A percentile compares a stretch with the other conserved stretches of the same genome.
Conservation (phyloP, 192 early-diverging fungal species). For the Globomyces pollinis-pini region DNA sequence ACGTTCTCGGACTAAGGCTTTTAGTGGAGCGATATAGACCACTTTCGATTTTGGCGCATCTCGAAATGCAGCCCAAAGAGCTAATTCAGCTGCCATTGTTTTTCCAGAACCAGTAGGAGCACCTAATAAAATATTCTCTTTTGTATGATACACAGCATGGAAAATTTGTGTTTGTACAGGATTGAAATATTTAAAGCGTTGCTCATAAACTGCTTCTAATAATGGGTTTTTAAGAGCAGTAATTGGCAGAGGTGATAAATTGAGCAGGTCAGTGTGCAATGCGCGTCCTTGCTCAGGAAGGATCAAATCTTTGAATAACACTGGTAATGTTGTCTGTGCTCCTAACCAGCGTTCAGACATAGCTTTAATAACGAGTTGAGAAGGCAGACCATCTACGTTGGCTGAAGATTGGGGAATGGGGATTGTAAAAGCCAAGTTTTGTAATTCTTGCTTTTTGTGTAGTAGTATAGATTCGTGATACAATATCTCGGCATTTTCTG, state of each 20-base stretch:
- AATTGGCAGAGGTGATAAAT: constrained; percentile 85
- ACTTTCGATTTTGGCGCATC: constrained; percentile 76
- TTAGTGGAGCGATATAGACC: constrained; percentile 96
- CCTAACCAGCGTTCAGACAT: constrained; percentile 95
- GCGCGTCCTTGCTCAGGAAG: constrained; percentile 74
- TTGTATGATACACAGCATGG: constrained; percentile 85
- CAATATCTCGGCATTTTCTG: constrained; percentile 79
- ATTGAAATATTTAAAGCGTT: constrained; percentile 93
- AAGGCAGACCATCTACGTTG: constrained; percentile 69
- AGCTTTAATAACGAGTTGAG: constrained; percentile 87
- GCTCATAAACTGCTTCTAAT: constrained; percentile 76
- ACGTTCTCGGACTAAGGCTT: constrained; percentile 93
- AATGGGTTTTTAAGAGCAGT: constrained; percentile 71
- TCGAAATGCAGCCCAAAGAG: constrained; percentile 85
- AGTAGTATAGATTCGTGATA: constrained; percentile 89
- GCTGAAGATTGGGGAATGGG: constrained; percentile 57
- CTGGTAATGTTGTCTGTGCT: constrained; percentile 71
- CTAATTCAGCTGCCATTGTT: constrained; percentile 92
- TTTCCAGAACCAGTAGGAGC: constrained; percentile 98
- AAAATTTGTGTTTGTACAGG: constrained; percentile 99
- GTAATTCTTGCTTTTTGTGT: constrained; percentile 53
- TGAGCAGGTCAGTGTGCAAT: constrained; percentile 85
- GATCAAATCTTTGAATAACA: constrained; percentile 88
- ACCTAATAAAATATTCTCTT: constrained; percentile 81
- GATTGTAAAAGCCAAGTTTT: constrained; percentile 71